Percentiles rank a stretch among this genome's conserved stretches.
phyloP scores from a whole-genome alignment of 2,329 filamentous ascomycete species.

The Bipolaris victoriae region DNA sequence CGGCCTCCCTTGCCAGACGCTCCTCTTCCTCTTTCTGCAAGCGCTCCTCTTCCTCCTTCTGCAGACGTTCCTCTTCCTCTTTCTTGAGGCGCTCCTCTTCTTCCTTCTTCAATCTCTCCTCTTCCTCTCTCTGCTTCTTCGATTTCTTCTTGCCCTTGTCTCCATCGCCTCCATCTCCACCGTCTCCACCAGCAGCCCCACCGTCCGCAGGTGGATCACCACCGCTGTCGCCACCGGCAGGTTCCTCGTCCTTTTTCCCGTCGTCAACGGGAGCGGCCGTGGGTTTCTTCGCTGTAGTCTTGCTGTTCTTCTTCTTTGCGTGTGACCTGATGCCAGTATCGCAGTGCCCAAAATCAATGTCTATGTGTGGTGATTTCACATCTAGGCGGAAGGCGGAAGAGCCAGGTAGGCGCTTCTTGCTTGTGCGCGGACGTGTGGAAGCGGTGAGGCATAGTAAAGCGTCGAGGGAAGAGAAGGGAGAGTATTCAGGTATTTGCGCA shows the following conservation, averaged over 20 bases:
- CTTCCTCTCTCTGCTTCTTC: constrained; percentile 48
- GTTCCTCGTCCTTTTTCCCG: constrained; percentile 57
- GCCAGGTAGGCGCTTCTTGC: constrained; percentile 35
- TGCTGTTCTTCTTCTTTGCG: constrained; percentile 60
- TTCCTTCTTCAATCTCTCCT: constrained; percentile 45
- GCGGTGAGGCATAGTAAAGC: constrained; percentile 40
- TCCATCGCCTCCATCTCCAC: constrained; percentile 39
- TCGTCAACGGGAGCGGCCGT: constrained; percentile 50
- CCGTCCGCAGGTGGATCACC: constrained; percentile 47
- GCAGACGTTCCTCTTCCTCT: constrained; percentile 43
- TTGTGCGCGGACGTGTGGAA: constrained; percentile 38
- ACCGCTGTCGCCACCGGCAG: constrained; percentile 40
- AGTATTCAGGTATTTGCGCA: constrained; percentile 43
- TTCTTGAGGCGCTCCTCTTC: constrained; percentile 49
- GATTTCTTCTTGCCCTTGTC: constrained; percentile 50
- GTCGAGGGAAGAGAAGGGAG: constrained; percentile 40
- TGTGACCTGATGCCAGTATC: constrained; percentile 60
- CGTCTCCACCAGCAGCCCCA: constrained; percentile 42
- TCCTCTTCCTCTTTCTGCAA: constrained; percentile 40
- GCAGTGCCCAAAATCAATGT: constrained; percentile 64
- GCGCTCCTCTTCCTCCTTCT: constrained; percentile 47
- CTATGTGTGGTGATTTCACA: constrained; percentile 44
- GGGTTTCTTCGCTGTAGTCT: constrained; percentile 43
- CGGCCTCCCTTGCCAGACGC: constrained; percentile 47
- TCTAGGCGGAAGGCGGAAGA: constrained; percentile 39